Percentiles rank a stretch among this genome's conserved stretches.
Evolutionary conservation across 1,139 yeast genomes (phyloP).

Genomic region (Yamadazyma siamensis): DNA sequence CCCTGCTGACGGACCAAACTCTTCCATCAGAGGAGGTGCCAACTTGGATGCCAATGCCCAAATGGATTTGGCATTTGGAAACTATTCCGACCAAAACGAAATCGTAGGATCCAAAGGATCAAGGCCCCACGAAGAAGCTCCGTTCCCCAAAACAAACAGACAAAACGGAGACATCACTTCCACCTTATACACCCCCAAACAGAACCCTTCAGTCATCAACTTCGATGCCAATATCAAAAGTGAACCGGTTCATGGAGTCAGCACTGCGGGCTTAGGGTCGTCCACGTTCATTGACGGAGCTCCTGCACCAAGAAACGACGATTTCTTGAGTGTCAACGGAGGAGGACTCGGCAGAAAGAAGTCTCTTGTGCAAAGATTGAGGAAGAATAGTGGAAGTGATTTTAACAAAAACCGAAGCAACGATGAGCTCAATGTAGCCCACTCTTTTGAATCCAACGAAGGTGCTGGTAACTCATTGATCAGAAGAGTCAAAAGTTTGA

Average conservation of each 20-base stretch:
- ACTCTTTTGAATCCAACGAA: constrained; percentile 25
- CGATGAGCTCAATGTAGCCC: constrained; percentile 20
- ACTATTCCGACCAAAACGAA: constrained; percentile 35
- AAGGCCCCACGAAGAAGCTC: constrained; percentile 14
- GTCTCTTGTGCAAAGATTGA: constrained; percentile 67
- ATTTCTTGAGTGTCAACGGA: constrained; percentile 23
- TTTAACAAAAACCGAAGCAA: constrained; percentile 33
- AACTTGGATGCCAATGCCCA: constrained; percentile 50
- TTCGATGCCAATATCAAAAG: constrained; percentile 72
- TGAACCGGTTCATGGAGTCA: constrained; percentile 76
- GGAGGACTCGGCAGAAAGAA: constrained; percentile 66
- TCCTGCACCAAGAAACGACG: constrained; percentile 66
- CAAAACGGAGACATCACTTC: constrained; percentile 16
- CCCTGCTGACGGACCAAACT: constrained; percentile 94
- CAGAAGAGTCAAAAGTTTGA: constrained; percentile 84
- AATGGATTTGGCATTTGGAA: constrained; percentile 63
- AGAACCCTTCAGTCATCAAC: constrained; percentile 52
- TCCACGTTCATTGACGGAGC: constrained; percentile 95
- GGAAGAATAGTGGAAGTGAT: constrained; percentile 42
- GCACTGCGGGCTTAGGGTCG: constrained; percentile 86
- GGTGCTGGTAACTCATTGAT: constrained; percentile 49
- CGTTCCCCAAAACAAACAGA: constrained; percentile 10
- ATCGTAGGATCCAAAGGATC: constrained; percentile 28
- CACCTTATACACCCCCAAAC: constrained; percentile 35
- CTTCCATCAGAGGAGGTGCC: constrained; percentile 65